phyloP scores from a whole-genome alignment of 2,329 filamentous ascomycete species.

The Fusarium buxicola region DNA sequence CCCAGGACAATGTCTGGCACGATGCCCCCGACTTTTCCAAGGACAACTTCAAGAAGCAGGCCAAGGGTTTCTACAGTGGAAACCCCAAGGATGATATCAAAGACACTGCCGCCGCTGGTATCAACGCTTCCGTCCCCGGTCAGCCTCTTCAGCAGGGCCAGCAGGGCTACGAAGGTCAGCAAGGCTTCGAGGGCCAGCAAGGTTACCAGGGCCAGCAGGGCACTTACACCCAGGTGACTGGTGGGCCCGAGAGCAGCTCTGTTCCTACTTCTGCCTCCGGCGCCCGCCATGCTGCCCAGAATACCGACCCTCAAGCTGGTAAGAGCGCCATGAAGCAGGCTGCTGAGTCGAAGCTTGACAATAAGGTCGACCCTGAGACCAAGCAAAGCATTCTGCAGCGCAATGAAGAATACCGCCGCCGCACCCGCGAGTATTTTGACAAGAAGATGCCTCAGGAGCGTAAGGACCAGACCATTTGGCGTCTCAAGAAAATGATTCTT shows the following conservation, averaged over 20 bases:
- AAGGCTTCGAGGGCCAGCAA: too few species aligned
- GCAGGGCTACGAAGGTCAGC: constrained; percentile 11
- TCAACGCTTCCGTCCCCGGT: constrained; percentile 63
- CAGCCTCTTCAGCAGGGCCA: constrained; percentile 45
- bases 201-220: constrained; percentile 10
- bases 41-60: constrained; percentile 74
- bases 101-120: constrained; percentile 68
- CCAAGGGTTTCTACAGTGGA: constrained; percentile 71
- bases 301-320: constrained; percentile 59
- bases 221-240: constrained; percentile 60
- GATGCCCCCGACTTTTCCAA: constrained; percentile 82
- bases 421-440: constrained; percentile 79
- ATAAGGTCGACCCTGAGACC: constrained; percentile 75
- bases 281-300: constrained; percentile 25
- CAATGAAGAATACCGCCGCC: constrained; percentile 58
- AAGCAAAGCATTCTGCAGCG: constrained; percentile 60
- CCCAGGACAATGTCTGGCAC: constrained; percentile 94
- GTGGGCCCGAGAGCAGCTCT: constrained; percentile 39
- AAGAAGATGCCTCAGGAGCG: constrained; percentile 93
- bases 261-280: constrained; percentile 55
- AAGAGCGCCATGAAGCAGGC: constrained; percentile 52
- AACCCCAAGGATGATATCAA: constrained; percentile 68
- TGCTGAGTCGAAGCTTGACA: constrained; percentile 67
- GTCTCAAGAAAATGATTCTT: constrained; percentile 96
- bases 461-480: constrained; percentile 90